Conservation (phyloP, 2,329 filamentous ascomycete genomes). For the Penicillium hordei region DNA sequence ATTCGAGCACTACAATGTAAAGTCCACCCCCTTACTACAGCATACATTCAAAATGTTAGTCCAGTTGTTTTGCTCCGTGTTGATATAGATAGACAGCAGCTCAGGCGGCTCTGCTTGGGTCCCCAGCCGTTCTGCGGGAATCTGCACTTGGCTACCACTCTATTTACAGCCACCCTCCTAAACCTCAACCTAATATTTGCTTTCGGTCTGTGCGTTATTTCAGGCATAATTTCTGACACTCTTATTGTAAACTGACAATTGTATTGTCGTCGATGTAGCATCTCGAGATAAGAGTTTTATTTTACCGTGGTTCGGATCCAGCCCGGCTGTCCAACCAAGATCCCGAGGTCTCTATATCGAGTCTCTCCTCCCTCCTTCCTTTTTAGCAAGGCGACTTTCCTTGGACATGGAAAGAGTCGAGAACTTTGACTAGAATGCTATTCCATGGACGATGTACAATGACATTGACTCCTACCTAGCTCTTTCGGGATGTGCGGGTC, state of each 20-base stretch:
- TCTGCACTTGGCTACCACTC: not conserved
- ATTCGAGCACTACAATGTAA: not conserved
- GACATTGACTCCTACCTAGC: not conserved
- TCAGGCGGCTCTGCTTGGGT: not conserved
- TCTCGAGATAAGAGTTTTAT: not conserved
- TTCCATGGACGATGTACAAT: not conserved
- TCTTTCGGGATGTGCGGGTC: not conserved
- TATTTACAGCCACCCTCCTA: not conserved
- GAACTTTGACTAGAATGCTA: no score
- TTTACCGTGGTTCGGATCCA: slow-evolving; percentile 8
- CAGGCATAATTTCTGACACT: not conserved
- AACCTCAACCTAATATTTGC: not conserved
- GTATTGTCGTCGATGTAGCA: slow-evolving; percentile 1
- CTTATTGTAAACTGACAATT: not conserved
- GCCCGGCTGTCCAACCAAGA: not conserved
- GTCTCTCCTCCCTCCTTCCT: not conserved
- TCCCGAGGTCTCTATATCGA: not conserved
- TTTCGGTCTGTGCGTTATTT: not conserved
- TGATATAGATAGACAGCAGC: not conserved
- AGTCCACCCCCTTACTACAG: not conserved
- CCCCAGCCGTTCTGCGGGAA: not conserved
- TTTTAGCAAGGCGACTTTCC: not conserved
- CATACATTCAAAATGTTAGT: not conserved
- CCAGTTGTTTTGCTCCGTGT: not conserved
- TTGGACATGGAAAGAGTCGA: not conserved